Evolutionary conservation across 257 asterid genomes (phyloP).

Genomic region (Przewalskia tangutica): DNA sequence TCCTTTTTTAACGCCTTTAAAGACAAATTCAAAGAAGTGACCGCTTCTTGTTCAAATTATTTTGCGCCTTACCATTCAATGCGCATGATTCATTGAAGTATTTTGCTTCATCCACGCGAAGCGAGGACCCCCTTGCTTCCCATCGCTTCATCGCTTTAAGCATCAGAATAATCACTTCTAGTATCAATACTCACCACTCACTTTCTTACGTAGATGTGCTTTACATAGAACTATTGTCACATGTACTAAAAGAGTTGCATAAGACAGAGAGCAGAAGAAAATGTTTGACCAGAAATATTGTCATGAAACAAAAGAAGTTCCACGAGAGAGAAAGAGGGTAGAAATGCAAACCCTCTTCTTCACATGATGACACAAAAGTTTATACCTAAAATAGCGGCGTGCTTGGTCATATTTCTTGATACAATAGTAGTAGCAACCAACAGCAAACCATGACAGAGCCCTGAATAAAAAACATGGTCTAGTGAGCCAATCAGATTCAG

Average conservation of each 20-base stretch:
- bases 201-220: neutral
- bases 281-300: neutral
- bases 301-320: neutral
- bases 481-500: slow-evolving; percentile 10
- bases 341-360: neutral
- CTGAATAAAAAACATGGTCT: slow-evolving; percentile 35
- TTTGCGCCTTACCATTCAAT: neutral
- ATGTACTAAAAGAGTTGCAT: neutral
- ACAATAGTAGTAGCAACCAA: slow-evolving; percentile 95
- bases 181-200: neutral
- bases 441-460: slow-evolving; percentile 98
- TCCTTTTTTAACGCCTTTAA: neutral
- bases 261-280: neutral
- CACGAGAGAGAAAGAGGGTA: neutral
- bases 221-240: neutral
- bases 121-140: neutral
- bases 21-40: neutral
- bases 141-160: neutral
- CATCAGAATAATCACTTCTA: neutral
- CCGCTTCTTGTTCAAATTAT: neutral
- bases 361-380: neutral
- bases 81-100: neutral
- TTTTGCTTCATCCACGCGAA: neutral
- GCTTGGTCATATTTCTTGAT: slow-evolving; percentile 88
- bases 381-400: slow-evolving; percentile 89